Evolutionary conservation across 2,329 filamentous ascomycete species (phyloP).

Genomic region (Aspergillus carbonarius): DNA sequence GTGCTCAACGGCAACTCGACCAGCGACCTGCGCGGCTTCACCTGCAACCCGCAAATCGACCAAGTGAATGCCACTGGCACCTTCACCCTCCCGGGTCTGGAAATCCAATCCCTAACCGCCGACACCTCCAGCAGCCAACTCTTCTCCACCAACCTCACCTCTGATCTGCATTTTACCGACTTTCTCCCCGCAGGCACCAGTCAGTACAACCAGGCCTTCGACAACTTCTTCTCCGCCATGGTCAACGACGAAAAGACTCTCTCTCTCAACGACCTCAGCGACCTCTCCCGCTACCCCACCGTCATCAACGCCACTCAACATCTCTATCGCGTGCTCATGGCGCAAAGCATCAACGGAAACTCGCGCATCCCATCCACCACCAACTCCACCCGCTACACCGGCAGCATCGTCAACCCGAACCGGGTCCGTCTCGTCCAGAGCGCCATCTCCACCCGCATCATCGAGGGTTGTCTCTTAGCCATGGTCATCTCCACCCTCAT

Average conservation of each 20-base stretch:
- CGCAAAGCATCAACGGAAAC: slow-evolving; percentile 9
- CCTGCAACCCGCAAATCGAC: slow-evolving; percentile 20
- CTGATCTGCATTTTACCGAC: neutral
- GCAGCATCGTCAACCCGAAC: slow-evolving; percentile 5
- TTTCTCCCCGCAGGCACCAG: neutral
- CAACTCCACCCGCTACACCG: neutral
- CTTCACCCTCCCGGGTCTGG: slow-evolving; percentile 9
- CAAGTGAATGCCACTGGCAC: slow-evolving; percentile 19
- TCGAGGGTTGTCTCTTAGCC: slow-evolving; percentile 17
- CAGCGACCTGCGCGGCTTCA: slow-evolving; percentile 14
- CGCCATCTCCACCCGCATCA: slow-evolving; percentile 19
- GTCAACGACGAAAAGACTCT: slow-evolving; percentile 3
- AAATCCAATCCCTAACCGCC: neutral
- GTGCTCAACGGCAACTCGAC: slow-evolving; percentile 9
- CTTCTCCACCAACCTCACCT: neutral
- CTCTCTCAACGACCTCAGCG: neutral
- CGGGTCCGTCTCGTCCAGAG: slow-evolving; percentile 21
- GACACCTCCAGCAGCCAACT: neutral
- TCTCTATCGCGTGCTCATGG: slow-evolving; percentile 13
- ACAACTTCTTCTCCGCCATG: slow-evolving; percentile 6
- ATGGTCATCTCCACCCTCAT: slow-evolving; percentile 22
- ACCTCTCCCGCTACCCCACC: neutral
- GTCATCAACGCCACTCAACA: slow-evolving; percentile 11
- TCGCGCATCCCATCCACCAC: neutral
- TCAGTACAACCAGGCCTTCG: neutral